Evolutionary conservation across 768 basidiomycete genomes (phyloP), one percentile per base, ranked within the genome.

Genomic region (Amyloporia xantha): DNA sequence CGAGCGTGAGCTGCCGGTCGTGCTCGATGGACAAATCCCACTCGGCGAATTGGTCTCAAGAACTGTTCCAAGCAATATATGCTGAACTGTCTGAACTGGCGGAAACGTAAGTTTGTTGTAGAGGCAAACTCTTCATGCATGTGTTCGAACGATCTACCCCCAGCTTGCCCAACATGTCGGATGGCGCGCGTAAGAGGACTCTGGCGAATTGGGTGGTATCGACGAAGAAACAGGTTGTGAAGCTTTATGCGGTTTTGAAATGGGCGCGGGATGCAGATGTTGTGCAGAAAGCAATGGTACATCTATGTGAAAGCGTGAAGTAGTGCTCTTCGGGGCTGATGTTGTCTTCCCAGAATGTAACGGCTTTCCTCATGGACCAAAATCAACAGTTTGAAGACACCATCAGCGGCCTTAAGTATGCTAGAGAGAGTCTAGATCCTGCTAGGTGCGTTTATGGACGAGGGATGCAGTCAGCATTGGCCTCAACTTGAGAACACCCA

Each of bases 201-300:
- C 68, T 94, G 26, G 88, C 88, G 2, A 90, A 93, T 55, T 94
- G 87, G 79, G 90, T 91, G 0, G 85, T 91, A n/a, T 82, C 84
- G 63, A 88, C 78, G 4, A 88, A 94, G 67, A 86, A 91, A 59
- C 91, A 95, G 59, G 79, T 91, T 27, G 84, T 91, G 25, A 93
- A 93, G 64, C 67, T 94, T 12, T 90, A 91, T 59, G 92, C 91
- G 10, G 77, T 92, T 24, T 76, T 78, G 6, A 87, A 91, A 58
- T 96, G 92, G 92, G 77, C 87, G 30, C 75, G 86, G 52, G 91
- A 93, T 63, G 85, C 87, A 36, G 78, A 79, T 50, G 83, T 84
- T 5, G 82, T 89, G 36, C 89, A 92, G 66, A 89, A 86, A 67
- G 86, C 84, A 72, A 90, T 91, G 90, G 89, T 81, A 57, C 57